phyloP scores from a whole-genome alignment of 1,139 yeast genomes.

The Yamadazyma siamensis region DNA sequence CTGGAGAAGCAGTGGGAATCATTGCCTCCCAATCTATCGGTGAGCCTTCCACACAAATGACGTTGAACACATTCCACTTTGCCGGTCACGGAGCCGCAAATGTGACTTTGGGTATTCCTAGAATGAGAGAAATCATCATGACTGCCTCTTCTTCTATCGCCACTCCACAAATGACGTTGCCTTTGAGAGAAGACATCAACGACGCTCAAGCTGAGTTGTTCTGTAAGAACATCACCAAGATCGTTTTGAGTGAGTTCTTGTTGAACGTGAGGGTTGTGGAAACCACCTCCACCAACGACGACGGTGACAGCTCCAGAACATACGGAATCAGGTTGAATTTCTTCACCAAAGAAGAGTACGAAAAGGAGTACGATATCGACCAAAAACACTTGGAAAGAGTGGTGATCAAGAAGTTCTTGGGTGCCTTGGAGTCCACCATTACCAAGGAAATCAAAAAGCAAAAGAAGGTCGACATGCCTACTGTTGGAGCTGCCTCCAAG shows the following conservation, averaged over 20 bases:
- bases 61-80: constrained; percentile 97
- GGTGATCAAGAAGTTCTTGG: constrained; percentile 62
- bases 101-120: constrained; percentile 98
- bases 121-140: constrained; percentile 99
- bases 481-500: constrained; percentile 72
- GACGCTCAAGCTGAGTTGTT: constrained; percentile 90
- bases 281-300: constrained; percentile 62
- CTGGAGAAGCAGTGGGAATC: constrained; percentile 98
- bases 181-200: constrained; percentile 70
- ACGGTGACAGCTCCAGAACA: constrained; percentile 59
- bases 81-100: constrained; percentile 99
- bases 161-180: constrained; percentile 98
- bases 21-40: constrained; percentile 98
- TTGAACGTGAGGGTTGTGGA: constrained; percentile 85
- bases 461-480: constrained; percentile 56
- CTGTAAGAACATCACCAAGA: constrained; percentile 86
- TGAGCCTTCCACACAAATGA: constrained; percentile 99
- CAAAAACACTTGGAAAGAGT: constrained; percentile 75
- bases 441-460: constrained; percentile 82
- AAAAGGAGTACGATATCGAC: constrained; percentile 82
- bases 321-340: constrained; percentile 74
- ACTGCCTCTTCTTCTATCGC: constrained; percentile 93
- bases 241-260: constrained; percentile 82
- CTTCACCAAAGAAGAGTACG: constrained; percentile 75
- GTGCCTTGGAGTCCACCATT: constrained; percentile 67